These are phyloP conservation scores for Aspergillus uvarum DNA, from an alignment of 2,329 filamentous ascomycete genomes.

Conservation along the genomic window DNA sequence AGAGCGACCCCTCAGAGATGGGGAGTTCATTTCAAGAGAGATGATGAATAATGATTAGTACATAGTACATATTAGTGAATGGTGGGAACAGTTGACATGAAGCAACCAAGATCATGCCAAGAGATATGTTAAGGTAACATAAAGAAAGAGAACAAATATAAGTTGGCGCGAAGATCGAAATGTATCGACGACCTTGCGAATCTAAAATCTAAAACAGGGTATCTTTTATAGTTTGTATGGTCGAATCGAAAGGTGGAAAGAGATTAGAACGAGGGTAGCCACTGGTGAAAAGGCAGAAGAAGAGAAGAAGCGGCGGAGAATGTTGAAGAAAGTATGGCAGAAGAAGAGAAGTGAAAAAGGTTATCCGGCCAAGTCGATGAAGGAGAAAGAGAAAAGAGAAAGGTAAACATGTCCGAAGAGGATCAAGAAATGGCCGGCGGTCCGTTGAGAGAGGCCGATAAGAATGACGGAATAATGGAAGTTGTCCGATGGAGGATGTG, in stretches of 20 bases:
- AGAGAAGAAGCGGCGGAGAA: neutral
- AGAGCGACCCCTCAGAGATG: neutral
- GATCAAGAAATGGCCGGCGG: neutral
- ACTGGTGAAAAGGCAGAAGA: neutral
- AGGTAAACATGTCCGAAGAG: neutral
- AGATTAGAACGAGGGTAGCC: constrained; percentile 9
- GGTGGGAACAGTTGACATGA: neutral
- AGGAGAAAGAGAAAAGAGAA: constrained; percentile 4
- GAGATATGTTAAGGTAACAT: neutral
- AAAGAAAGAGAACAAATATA: neutral
- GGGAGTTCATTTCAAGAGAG: neutral
- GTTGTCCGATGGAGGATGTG: no score
- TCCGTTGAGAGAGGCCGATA: neutral
- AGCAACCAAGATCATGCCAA: neutral
- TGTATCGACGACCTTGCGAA: neutral
- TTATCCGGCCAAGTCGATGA: neutral
- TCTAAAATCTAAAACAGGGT: neutral
- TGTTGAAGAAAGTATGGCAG: neutral
- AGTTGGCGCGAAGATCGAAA: neutral
- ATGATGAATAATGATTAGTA: neutral
- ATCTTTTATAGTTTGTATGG: neutral
- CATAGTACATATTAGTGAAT: neutral
- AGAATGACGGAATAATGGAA: neutral
- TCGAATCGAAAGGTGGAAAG: constrained; percentile 5
- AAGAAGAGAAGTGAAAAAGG: neutral